Conservation (phyloP, 345 rosid genomes). For the Corchorus capsularis region DNA sequence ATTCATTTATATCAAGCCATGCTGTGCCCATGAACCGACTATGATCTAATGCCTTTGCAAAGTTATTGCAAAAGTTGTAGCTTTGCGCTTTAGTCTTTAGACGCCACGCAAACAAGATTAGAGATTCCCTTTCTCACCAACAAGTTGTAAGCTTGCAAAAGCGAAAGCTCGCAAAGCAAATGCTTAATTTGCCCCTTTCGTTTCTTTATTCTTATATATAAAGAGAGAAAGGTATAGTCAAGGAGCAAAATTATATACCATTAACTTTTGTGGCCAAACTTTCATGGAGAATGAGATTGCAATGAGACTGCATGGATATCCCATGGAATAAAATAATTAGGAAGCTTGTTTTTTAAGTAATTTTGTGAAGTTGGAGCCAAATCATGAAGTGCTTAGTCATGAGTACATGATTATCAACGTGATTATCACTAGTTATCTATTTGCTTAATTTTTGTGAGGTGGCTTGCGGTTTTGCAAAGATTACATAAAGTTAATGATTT, state of each 20-base stretch:
- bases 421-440: background rate
- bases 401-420: background rate
- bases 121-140: background rate
- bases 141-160: background rate
- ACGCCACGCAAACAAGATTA: background rate
- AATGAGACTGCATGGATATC: background rate
- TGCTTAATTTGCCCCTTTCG: background rate
- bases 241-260: background rate
- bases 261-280: background rate
- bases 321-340: background rate
- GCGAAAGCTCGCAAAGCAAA: background rate
- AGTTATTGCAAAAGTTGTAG: background rate
- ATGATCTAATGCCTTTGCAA: background rate
- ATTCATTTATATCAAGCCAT: background rate
- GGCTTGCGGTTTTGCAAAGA: conserved; percentile 25
- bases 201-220: background rate
- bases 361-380: conserved; percentile 12
- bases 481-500: conserved; percentile 3
- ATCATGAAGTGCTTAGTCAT: background rate
- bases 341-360: conserved; percentile 4
- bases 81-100: background rate
- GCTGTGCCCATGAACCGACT: too few relatives aligned
- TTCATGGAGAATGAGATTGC: background rate
- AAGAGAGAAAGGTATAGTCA: background rate
- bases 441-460: background rate